Evolutionary conservation across 1,284 basidiomycete genomes (phyloP), one percentile per base, ranked within the genome.

Genomic region (Leccinum pachyderme): DNA sequence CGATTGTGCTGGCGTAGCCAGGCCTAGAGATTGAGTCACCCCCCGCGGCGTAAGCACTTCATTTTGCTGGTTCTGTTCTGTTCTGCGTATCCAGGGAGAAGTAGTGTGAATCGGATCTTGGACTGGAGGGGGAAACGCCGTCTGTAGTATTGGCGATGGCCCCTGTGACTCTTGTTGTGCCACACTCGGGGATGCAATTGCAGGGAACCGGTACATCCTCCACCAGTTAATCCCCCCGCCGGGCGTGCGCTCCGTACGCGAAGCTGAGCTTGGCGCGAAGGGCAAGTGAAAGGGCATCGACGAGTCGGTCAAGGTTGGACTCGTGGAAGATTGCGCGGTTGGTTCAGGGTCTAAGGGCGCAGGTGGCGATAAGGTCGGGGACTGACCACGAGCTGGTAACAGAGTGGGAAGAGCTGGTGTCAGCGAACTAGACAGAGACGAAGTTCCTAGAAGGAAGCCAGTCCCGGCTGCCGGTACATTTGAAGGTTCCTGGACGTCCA

Each of bases 131-230:
- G 51, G 64, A 35, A 54, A 50, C 39, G 64, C 37, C 3, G 64
- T 13, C 29, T 58, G 65, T 57, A 55, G 61, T 50, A 47, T 44
- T 45, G 63, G 53, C 13, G 53, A 65, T 44, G 63, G 27, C 25
- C 54, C 66, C 48, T 56, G 63, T n/a, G 49, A 44, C 24, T 54
- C 66, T 33, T 53, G 58, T 49, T 58, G 60, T 53, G 57, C 63
- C 48, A 15, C 31, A 57, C 49, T 63, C 39, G 65, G 68, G 4
- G 77, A 72, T n/a, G 72, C 68, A 58, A 88, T 83, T 33, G 86
- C 78, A 7, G 86, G 86, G 73, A 90, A 91, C 35, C 87, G 79
- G 66, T 89, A 90, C 63, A 89, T 73, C 56, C 89, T 76, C 89
- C 89, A 91, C 81, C 88, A 87, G 66, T 90, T 90, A 56, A 90